phyloP scores from a whole-genome alignment of 2,329 filamentous ascomycete genomes.

The Arthrobotrys pseudoclavata region DNA sequence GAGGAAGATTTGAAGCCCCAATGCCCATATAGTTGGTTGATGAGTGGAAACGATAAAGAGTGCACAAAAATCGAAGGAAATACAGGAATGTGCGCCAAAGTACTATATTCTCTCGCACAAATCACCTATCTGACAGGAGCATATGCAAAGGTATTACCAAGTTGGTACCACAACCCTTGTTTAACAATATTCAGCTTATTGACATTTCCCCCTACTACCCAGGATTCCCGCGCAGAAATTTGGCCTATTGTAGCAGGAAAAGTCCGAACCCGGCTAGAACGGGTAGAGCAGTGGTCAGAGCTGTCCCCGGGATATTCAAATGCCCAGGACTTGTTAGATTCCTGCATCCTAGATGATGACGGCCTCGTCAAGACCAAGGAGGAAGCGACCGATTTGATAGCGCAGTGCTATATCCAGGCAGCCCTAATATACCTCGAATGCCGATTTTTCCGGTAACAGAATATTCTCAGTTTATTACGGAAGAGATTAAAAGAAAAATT shows the following conservation, averaged over 20 bases:
- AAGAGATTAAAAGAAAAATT: neutral
- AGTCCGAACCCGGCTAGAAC: neutral
- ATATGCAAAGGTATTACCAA: neutral
- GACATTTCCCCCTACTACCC: neutral
- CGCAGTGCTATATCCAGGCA: constrained; percentile 9
- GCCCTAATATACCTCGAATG: constrained; percentile 17
- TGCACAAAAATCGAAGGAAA: constrained; percentile 5
- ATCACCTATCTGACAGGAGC: constrained; percentile 12
- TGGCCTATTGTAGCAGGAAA: neutral
- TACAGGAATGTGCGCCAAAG: constrained; percentile 15
- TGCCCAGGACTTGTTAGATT: neutral
- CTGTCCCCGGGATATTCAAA: neutral
- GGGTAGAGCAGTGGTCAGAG: constrained; percentile 2
- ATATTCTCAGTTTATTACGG: neutral
- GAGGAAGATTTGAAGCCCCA: constrained; percentile 5
- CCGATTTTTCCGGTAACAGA: constrained; percentile 3
- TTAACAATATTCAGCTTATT: neutral
- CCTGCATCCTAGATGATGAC: constrained; percentile 3
- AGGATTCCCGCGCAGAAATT: neutral
- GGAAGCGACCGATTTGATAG: constrained; percentile 8
- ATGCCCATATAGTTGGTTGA: constrained; percentile 22
- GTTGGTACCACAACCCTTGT: no score
- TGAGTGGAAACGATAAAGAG: neutral
- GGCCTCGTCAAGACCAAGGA: constrained; percentile 10
- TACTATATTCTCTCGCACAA: neutral